These are phyloP conservation scores for Saccharomyces hybrid DNA, from an alignment of 1,139 yeast species.

Conservation along the genomic window DNA sequence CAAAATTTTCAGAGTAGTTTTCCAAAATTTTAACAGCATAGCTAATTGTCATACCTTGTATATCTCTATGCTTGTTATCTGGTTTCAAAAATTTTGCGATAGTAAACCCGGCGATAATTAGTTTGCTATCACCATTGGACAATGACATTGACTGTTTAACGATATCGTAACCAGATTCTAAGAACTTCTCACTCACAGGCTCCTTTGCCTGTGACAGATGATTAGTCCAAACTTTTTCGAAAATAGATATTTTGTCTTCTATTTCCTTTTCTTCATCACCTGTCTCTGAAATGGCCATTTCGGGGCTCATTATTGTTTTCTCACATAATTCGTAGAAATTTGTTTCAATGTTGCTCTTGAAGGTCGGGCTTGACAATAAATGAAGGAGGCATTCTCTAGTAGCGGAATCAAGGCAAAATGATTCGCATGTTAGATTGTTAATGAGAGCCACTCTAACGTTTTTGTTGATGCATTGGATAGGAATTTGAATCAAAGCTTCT, in stretches of 20 bases:
- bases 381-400: conserved; percentile 25
- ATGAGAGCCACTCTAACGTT: conserved; percentile 35
- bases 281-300: conserved; percentile 17
- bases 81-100: neutral
- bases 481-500: conserved; percentile 30
- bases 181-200: conserved; percentile 11
- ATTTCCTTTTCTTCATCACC: neutral
- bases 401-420: conserved; percentile 7
- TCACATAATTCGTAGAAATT: conserved; percentile 29
- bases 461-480: conserved; percentile 45
- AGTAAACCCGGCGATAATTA: neutral
- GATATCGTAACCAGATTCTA: conserved; percentile 5
- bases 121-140: conserved; percentile 4
- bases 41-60: neutral
- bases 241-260: conserved; percentile 6
- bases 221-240: conserved; percentile 22
- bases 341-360: conserved; percentile 43
- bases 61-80: neutral
- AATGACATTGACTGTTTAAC: conserved; percentile 4
- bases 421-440: conserved; percentile 8
- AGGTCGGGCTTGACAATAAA: conserved; percentile 43
- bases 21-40: neutral
- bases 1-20: neutral
- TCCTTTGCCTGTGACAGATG: conserved; percentile 25
- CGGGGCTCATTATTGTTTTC: neutral